These are phyloP conservation scores for Xerocomellus amylosporus DNA, from an alignment of 768 basidiomycete species.

Conservation along the genomic window DNA sequence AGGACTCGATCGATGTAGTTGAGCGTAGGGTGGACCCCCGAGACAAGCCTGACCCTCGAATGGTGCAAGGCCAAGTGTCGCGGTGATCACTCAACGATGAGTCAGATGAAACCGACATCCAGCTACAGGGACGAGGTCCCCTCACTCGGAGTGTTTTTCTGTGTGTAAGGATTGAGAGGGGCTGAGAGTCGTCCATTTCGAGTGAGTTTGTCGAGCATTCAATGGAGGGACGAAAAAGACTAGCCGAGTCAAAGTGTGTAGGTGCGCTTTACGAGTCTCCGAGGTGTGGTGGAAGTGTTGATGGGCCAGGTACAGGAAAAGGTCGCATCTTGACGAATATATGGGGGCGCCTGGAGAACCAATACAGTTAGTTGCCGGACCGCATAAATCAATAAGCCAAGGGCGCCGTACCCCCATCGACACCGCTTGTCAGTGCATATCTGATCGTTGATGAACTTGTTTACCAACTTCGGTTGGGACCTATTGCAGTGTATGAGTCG, in stretches of 20 bases:
- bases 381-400: not conserved
- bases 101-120: constrained; percentile 15
- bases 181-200: constrained; percentile 12
- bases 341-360: constrained; percentile 1
- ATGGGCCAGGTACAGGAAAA: not conserved
- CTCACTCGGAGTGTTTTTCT: constrained; percentile 19
- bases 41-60: constrained; percentile 6
- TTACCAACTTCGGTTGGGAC: not conserved
- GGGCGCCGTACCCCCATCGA: constrained; percentile 11
- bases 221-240: not conserved
- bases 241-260: not conserved
- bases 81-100: constrained; percentile 10
- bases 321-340: constrained; percentile 22
- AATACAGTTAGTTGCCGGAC: constrained; percentile 3
- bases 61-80: constrained; percentile 21
- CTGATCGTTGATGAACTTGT: constrained; percentile 10
- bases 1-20: constrained; percentile 11
- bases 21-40: constrained; percentile 20
- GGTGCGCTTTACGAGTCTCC: not conserved
- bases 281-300: constrained; percentile 5
- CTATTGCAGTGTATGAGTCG: not conserved
- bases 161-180: constrained; percentile 4
- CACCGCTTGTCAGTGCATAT: constrained; percentile 20
- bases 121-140: constrained; percentile 33
- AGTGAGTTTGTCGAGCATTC: not conserved